phyloP scores from a whole-genome alignment of 305 asterid species.

The Withania somnifera region DNA sequence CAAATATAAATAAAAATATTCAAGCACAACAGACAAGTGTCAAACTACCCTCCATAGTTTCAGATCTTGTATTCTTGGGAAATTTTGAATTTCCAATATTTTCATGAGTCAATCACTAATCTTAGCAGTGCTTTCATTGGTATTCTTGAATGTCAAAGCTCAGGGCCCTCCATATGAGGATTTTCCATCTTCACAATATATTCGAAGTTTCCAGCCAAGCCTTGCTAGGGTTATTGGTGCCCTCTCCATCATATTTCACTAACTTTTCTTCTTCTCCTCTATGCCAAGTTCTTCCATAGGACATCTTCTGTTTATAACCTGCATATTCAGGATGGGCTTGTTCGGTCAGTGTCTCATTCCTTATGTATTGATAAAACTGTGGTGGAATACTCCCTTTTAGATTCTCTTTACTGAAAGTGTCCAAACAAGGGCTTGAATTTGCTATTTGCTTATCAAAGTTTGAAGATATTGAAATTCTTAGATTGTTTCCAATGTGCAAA shows the following conservation, averaged over 20 bases:
- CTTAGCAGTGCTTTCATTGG: slow-evolving; percentile 6
- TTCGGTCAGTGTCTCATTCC: slow-evolving; percentile 26
- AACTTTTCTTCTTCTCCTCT: slow-evolving; percentile 32
- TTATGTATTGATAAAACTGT: slow-evolving; percentile 35
- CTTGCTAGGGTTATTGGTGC: slow-evolving; percentile 27
- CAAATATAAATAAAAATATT: slow-evolving; percentile 3
- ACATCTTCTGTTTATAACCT: neutral
- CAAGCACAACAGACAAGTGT: slow-evolving; percentile 13
- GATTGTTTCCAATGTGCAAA: slow-evolving; percentile 47
- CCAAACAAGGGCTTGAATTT: slow-evolving; percentile 51
- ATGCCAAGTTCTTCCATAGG: slow-evolving; percentile 35
- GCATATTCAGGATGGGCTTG: slow-evolving; percentile 8
- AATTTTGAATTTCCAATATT: slow-evolving; percentile 6
- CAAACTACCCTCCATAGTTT: slow-evolving; percentile 17
- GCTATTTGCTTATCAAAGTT: slow-evolving; percentile 46
- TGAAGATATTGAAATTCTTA: slow-evolving; percentile 42
- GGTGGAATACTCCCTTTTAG: slow-evolving; percentile 47
- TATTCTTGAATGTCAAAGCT: slow-evolving; percentile 30
- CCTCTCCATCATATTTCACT: slow-evolving; percentile 26
- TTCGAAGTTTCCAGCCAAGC: slow-evolving; percentile 21
- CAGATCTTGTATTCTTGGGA: neutral
- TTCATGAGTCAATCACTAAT: slow-evolving; percentile 22
- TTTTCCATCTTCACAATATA: slow-evolving; percentile 11
- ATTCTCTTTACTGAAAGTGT: slow-evolving; percentile 49
- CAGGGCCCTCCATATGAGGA: slow-evolving; percentile 16